Percentiles rank a stretch among this genome's conserved stretches.
Evolutionary conservation across 1,284 basidiomycete genomes (phyloP).

Genomic region (Ceratobasidium sp.): DNA sequence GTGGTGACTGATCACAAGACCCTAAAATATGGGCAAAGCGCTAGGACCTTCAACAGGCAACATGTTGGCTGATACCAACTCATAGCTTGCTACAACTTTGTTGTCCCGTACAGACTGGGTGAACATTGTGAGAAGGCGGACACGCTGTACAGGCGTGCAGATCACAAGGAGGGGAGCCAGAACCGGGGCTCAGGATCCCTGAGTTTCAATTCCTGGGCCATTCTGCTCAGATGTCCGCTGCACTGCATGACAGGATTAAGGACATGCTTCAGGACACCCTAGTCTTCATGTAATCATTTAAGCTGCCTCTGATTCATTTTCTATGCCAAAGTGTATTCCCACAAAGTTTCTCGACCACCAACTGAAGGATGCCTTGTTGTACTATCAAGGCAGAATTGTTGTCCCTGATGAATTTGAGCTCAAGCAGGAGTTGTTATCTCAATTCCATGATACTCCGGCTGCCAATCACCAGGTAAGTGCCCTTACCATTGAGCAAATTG

Average conservation of each 20-base stretch:
- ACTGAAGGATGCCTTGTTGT: constrained; percentile 7
- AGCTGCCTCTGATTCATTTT: not conserved
- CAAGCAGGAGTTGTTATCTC: not conserved
- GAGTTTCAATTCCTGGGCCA: not conserved
- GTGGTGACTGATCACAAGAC: constrained; percentile 49
- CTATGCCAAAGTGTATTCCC: not conserved
- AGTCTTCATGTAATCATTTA: not conserved
- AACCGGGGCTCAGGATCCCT: not conserved
- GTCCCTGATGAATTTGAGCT: not conserved
- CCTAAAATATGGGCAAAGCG: constrained; percentile 48
- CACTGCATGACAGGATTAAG: not conserved
- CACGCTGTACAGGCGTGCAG: constrained; percentile 47
- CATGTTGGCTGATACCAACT: constrained; percentile 50
- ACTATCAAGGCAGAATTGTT: not conserved
- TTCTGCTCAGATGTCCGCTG: not conserved
- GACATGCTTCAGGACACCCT: not conserved
- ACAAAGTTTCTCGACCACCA: not conserved
- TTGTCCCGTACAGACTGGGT: constrained; percentile 48
- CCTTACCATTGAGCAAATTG: not conserved
- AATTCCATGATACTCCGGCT: not conserved
- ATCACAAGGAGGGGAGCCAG: constrained; percentile 26
- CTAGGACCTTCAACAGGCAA: constrained; percentile 45
- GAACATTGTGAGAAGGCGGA: constrained; percentile 48
- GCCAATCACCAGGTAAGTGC: not conserved
- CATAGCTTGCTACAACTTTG: constrained; percentile 47